Evolutionary conservation across 2,329 filamentous ascomycete species (phyloP).

Genomic region (Xylaria sp.): DNA sequence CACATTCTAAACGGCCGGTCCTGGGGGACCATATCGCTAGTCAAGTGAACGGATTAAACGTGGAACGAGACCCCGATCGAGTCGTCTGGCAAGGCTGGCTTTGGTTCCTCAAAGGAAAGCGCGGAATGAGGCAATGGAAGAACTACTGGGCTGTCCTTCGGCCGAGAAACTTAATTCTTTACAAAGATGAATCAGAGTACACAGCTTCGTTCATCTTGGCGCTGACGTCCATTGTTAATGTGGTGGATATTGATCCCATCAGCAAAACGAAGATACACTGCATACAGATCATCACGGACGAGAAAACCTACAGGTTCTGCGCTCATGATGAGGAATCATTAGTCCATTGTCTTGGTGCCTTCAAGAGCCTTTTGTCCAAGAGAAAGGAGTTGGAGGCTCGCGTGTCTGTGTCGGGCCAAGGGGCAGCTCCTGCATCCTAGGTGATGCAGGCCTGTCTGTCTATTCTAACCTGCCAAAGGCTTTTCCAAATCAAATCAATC

Average conservation of each 20-base stretch:
- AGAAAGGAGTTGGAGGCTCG: conserved; percentile 70
- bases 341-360: conserved; percentile 84
- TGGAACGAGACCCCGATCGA: conserved; percentile 78
- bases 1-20: conserved; percentile 48
- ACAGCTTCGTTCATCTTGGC: conserved; percentile 84
- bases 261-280: conserved; percentile 87
- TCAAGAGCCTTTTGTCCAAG: conserved; percentile 86
- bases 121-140: conserved; percentile 92
- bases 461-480: background rate
- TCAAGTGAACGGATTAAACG: conserved; percentile 67
- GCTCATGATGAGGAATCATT: conserved; percentile 83
- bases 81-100: conserved; percentile 96
- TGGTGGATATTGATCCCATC: conserved; percentile 89
- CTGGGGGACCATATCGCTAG: conserved; percentile 65
- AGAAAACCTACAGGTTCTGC: conserved; percentile 83
- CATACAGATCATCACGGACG: conserved; percentile 92
- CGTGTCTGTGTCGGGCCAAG: conserved; percentile 50
- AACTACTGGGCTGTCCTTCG: conserved; percentile 92
- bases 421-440: conserved; percentile 23
- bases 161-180: conserved; percentile 84
- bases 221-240: conserved; percentile 82
- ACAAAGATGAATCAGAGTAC: conserved; percentile 94
- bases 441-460: background rate
- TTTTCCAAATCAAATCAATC: conserved; percentile 24
- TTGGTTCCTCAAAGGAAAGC: conserved; percentile 82